Base-by-base conservation (phyloP, 2,329 filamentous ascomycete genomes). In the Trichoderma sp. region DNA sequence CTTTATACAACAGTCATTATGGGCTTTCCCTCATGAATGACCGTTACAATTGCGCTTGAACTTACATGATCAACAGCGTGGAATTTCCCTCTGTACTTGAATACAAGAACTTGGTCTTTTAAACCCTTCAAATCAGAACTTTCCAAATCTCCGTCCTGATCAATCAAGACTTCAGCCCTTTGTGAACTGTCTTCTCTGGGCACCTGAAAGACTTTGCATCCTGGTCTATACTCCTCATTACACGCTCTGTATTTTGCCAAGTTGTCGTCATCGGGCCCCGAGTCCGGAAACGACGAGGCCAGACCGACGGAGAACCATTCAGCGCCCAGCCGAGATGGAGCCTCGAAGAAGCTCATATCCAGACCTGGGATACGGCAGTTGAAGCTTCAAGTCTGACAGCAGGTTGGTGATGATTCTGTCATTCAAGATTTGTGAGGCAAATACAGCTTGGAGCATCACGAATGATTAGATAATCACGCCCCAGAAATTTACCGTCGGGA, bases 31-130 rank as follows among this genome's bases (percentile, higher is more conserved):
- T 4, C 18, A 53, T 0, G 5, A 8, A 14, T 16, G 2, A 1
- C 14, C 3, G 3, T 56, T 11, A 38, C 11, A 24, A 2, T 16
- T 29, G 29, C 8, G 5, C 18, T 50, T 16, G 21, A 41, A 82
- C 88, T 85, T 80, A 93, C 91, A 84, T 93, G 91, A 75, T 94
- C 91, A 27, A 93, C 85, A 0, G 92, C 92, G 79, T 93, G 88
- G n/a, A 93, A 86, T 76, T 89, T 90, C 3, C 89, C 90, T 69
- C 87, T 88, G 79, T 92, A 92, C 77, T 87, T 87, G 77, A 93
- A 94, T 0, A 94, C 87, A 21, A 94, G 85, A 0, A 93, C 90
- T 79, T 93, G 91, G 74, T 92, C 86, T 63, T 85, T 86, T 74
- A 91, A 74, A 3, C 85, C 83, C 4, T 82, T 82, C 9, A 80